Evolutionary conservation across 2,329 filamentous ascomycete species (phyloP), one percentile per base, ranked within the genome.

Genomic region (Penicillium sumatraense): DNA sequence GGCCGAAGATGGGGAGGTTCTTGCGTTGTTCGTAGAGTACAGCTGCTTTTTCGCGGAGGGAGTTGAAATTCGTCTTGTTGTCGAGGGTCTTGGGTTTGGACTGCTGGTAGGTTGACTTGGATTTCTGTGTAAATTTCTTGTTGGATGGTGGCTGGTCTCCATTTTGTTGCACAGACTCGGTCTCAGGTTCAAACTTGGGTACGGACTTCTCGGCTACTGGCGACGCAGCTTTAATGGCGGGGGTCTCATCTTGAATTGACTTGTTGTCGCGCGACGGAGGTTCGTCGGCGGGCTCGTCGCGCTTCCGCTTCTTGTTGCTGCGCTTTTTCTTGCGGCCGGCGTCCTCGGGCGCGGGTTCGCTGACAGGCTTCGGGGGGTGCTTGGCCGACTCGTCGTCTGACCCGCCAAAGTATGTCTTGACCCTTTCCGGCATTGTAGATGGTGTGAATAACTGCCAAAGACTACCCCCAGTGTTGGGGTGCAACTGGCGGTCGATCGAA

Each of bases 1-100:
- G 84, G 3, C 83, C 77, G 86, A 90, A 96, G 62, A 97, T 93
- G 0, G 93, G 93, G 3, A 97, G 81, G 13, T 85, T 80, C 68
- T 89, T 85, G 20, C 91, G 84, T 6, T 79, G 75, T 47, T 74
- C 66, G 49, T 80, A 76, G 4, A 85, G 71, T 3, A 72, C 70
- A 49, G 78, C 76, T 16, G 81, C 80, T 53, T 77, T 79, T 61
- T 78, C 76, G 41, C 73, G 72, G 9, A 80, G 57, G 16, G 72
- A 67, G 3, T 57, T 49, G 45, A 67, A 69, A 21, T 68, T 67
- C 21, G 59, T 57, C 33, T 66, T 68, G 23, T 51, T 57, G 42
- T 66, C 66, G 48, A 61, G 40, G n/a, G 57, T 33, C 47, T 58
- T 59, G 16, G 58, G 23, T 23, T 64, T 65, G n/a, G 46, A 35